phyloP scores from a whole-genome alignment of 106 monocot genomes.

The Posidonia australis region DNA sequence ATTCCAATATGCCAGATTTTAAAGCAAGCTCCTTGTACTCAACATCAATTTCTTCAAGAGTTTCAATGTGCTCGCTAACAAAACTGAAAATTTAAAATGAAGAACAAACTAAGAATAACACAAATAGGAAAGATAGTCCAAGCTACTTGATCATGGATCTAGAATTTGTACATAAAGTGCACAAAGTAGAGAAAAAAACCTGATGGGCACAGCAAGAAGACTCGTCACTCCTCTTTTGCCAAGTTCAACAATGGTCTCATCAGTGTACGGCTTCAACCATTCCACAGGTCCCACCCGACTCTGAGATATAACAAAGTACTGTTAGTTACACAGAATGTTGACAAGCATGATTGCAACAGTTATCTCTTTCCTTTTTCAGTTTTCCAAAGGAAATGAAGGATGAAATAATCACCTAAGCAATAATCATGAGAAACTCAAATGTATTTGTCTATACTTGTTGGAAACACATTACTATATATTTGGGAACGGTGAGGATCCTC shows the following conservation, averaged over 20 bases:
- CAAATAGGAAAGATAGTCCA: not conserved
- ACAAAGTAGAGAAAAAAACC: slow-evolving; percentile 18
- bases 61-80: slow-evolving; percentile 99
- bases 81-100: slow-evolving; percentile 45
- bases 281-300: slow-evolving; percentile 96
- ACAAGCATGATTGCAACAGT: too few species aligned
- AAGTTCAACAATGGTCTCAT: slow-evolving; percentile 87
- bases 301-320: slow-evolving; percentile 12
- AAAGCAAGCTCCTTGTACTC: slow-evolving; percentile 95
- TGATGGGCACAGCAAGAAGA: slow-evolving; percentile 93
- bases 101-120: not conserved
- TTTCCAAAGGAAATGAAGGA: too few species aligned
- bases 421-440: too few species aligned
- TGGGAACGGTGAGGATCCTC: too few species aligned
- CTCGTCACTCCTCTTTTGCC: slow-evolving; percentile 81
- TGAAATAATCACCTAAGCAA: too few species aligned
- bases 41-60: slow-evolving; percentile 98
- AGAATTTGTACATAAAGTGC: too few species aligned
- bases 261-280: slow-evolving; percentile 97
- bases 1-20: slow-evolving; percentile 69
- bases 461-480: too few species aligned
- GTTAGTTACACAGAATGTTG: not conserved
- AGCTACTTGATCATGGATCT: too few species aligned
- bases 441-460: too few species aligned
- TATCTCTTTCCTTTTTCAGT: too few species aligned